These are phyloP conservation scores for Acer saccharum DNA, from an alignment of 345 rosid species.

Conservation along the genomic window DNA sequence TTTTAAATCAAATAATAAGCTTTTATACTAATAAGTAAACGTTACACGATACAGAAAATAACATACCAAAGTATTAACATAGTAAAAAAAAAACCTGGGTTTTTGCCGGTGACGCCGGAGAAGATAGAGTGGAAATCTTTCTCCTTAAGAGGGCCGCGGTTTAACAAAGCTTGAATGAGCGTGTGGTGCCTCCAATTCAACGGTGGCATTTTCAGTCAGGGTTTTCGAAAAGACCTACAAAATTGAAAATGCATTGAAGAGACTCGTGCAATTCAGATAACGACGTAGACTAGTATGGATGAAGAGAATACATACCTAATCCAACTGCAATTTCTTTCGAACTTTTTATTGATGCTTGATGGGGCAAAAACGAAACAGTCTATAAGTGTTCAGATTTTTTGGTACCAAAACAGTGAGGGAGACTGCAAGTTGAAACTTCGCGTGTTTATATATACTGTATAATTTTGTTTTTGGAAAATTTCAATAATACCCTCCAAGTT, in stretches of 20 bases:
- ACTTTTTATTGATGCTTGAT: neutral
- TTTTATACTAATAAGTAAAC: neutral
- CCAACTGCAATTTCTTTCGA: neutral
- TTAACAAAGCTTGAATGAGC: constrained; percentile 77
- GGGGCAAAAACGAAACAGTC: too few species aligned
- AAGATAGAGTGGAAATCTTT: constrained; percentile 66
- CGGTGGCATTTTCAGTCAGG: constrained; percentile 41
- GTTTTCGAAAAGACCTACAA: constrained; percentile 10
- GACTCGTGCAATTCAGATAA: neutral
- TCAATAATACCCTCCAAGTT: too few species aligned
- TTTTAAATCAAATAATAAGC: neutral
- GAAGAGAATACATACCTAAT: neutral
- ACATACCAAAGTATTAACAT: neutral
- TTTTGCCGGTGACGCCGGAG: constrained; percentile 57
- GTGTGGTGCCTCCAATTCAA: constrained; percentile 76
- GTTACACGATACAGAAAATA: neutral
- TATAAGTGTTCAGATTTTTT: neutral
- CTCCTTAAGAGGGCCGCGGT: constrained; percentile 83
- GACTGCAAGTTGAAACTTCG: neutral
- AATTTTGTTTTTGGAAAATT: too few species aligned
- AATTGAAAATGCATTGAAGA: neutral
- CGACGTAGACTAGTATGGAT: neutral
- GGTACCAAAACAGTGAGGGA: neutral
- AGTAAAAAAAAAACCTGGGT: constrained; percentile 44
- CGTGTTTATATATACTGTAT: too few species aligned